Evolutionary conservation across 331 rosid species (phyloP).

Genomic region (Spiraea crenata): DNA sequence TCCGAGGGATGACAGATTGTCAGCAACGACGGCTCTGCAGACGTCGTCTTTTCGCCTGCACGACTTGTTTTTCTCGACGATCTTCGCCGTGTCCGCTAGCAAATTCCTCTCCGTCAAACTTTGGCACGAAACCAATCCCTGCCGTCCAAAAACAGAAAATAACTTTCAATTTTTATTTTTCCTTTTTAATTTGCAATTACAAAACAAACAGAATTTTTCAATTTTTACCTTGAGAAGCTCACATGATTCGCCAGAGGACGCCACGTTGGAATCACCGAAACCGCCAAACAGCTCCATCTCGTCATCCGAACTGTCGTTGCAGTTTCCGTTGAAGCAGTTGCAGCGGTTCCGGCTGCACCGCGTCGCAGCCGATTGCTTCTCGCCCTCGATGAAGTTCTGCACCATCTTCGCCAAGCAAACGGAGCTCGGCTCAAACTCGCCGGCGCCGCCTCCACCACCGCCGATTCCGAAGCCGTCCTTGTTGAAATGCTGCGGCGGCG

Average conservation of each 20-base stretch:
- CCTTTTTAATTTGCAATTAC: background rate
- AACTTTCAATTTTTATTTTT: background rate
- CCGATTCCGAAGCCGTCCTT: slow-evolving; percentile 37
- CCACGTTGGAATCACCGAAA: slow-evolving; percentile 38
- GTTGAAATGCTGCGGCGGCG: slow-evolving; percentile 16
- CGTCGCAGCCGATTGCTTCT: slow-evolving; percentile 38
- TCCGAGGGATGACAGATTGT: slow-evolving; percentile 56
- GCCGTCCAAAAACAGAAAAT: slow-evolving; percentile 9
- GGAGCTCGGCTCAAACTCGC: slow-evolving; percentile 75
- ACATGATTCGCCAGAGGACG: slow-evolving; percentile 47
- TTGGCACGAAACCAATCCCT: slow-evolving; percentile 60
- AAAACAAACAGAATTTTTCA: background rate
- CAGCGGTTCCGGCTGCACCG: slow-evolving; percentile 60
- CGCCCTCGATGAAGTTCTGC: slow-evolving; percentile 78
- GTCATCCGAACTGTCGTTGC: slow-evolving; percentile 55
- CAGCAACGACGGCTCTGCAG: slow-evolving; percentile 44
- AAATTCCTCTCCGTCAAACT: slow-evolving; percentile 60
- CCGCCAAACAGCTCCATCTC: slow-evolving; percentile 39
- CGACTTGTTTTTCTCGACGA: slow-evolving; percentile 69
- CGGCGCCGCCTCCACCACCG: slow-evolving; percentile 5
- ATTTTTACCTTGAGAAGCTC: slow-evolving; percentile 67
- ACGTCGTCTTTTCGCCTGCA: slow-evolving; percentile 60
- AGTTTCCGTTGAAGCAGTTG: slow-evolving; percentile 66
- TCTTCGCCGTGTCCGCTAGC: slow-evolving; percentile 67
- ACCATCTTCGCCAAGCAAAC: slow-evolving; percentile 80